Percentiles rank a stretch among this genome's conserved stretches.
phyloP scores from a whole-genome alignment of 177 flowering plant genomes.

The Tripterygium wilfordii region DNA sequence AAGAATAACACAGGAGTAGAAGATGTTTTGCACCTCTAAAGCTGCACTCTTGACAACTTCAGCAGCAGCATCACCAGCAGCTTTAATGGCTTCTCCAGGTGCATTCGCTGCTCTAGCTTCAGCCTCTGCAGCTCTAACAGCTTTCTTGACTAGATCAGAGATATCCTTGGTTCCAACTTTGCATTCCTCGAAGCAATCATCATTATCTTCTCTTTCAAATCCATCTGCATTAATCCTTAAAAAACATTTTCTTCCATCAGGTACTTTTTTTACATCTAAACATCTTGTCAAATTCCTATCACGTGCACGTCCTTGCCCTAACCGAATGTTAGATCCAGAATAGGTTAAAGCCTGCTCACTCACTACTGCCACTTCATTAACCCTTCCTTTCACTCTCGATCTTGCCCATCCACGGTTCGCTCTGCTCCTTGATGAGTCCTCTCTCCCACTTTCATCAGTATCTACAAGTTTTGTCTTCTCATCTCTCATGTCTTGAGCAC shows the following conservation, averaged over 20 bases:
- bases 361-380: constrained; percentile 47
- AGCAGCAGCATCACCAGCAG: constrained; percentile 97
- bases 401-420: constrained; percentile 44
- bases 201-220: constrained; percentile 60
- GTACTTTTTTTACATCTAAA: constrained; percentile 35
- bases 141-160: constrained; percentile 69
- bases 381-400: constrained; percentile 57
- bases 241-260: constrained; percentile 36
- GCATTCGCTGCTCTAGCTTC: constrained; percentile 93
- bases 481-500: constrained; percentile 36
- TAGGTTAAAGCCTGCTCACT: constrained; percentile 48
- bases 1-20: background rate
- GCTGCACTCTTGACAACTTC: constrained; percentile 90
- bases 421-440: constrained; percentile 58
- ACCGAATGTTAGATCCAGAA: constrained; percentile 57
- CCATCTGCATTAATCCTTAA: constrained; percentile 35
- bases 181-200: constrained; percentile 65
- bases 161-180: constrained; percentile 74
- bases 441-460: constrained; percentile 56
- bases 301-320: constrained; percentile 40
- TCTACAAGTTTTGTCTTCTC: constrained; percentile 48
- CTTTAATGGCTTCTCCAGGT: constrained; percentile 76
- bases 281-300: constrained; percentile 40
- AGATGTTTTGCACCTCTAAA: constrained; percentile 41
- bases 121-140: constrained; percentile 91